Base-by-base conservation (phyloP, 73 alveolate species). In the Tetrahymena elliotti region DNA sequence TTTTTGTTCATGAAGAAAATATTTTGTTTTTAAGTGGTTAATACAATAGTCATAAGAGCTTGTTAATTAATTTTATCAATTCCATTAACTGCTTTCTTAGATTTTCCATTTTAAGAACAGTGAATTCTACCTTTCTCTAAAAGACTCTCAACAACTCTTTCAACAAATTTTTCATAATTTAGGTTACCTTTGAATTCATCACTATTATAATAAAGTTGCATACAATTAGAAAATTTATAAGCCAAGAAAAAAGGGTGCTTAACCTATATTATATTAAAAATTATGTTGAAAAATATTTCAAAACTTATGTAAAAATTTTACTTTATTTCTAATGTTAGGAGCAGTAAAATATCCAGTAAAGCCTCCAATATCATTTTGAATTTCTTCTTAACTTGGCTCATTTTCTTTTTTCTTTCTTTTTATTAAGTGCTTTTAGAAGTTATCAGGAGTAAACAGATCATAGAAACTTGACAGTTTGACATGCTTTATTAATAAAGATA, bases 251-350 rank as follows among this genome's bases (percentile, higher is more conserved):
- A 41, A n/a, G 96, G 96, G 38, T 94, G 96, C 36, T 94, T 68
- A 68, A 68, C 88, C 88, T 68, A 18, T 68, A 10, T 10, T 10
- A 40, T 15, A 40, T 10, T 10, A 15, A 40, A 40, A 40, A 10
- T 40, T 10, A 40, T 40, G n/a, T n/a, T n/a, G n/a, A n/a, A n/a
- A n/a, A n/a, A 8, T 68, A 4, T 1, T 4, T 68, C 3, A 68
- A 4, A 1, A 68, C 10, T 68, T 68, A 68, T 22, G 1, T 68
- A 18, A 18, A n/a, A 47, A 47, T 47, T 47, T 38, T 22, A 94
- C 96, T 88, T 94, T 94, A 47, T 94, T 94, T 36, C 96, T 40
- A 31, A 94, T 94, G n/a, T 94, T 94, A 20, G 96, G 96, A 12
- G 96, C 96, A 41, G 96, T 94, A 27, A 94, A 88, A 93, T 94